A percentile compares a stretch with the other conserved stretches of the same genome.
Evolutionary conservation across 495 filamentous ascomycete genomes (phyloP).

Genomic region (Aspergillus carlsbadensis): DNA sequence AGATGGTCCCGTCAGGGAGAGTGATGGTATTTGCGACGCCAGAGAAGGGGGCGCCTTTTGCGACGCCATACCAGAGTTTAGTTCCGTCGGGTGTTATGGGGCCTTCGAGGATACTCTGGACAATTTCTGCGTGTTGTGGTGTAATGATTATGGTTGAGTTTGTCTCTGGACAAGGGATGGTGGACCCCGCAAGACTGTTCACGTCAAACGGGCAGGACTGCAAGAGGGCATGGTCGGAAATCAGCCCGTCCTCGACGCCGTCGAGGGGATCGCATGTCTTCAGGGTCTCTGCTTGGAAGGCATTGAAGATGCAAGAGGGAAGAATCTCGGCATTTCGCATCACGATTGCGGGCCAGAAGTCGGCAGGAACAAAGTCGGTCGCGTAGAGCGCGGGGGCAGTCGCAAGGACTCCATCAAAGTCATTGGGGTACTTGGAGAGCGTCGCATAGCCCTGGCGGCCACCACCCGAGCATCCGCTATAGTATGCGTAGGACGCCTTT

Average conservation of each 20-base stretch:
- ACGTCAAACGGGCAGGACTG: neutral
- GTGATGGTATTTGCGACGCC: neutral
- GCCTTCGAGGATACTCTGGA: conserved; percentile 3
- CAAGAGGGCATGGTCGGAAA: neutral
- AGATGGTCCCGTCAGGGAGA: neutral
- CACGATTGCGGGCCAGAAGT: conserved; percentile 1
- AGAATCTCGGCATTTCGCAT: conserved; percentile 4
- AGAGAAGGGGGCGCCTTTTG: conserved; percentile 3
- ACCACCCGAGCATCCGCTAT: conserved; percentile 44
- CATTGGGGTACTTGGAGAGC: conserved; percentile 34
- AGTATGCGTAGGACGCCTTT: conserved; percentile 32
- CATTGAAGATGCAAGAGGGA: conserved; percentile 1
- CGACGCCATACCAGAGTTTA: conserved; percentile 4
- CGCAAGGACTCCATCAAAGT: conserved; percentile 59
- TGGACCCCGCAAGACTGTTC: neutral
- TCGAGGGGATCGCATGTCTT: conserved; percentile 7
- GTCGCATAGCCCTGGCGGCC: conserved; percentile 42
- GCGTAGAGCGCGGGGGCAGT: conserved; percentile 36
- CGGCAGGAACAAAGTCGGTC: neutral
- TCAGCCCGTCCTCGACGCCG: neutral
- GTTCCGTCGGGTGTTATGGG: neutral
- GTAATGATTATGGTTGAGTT: neutral
- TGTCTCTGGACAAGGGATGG: neutral
- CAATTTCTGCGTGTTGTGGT: neutral
- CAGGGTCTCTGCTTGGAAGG: neutral